A percentile compares a stretch with the other conserved stretches of the same genome.
Evolutionary conservation across 2,329 filamentous ascomycete genomes (phyloP).

Genomic region (Fusarium sp.): DNA sequence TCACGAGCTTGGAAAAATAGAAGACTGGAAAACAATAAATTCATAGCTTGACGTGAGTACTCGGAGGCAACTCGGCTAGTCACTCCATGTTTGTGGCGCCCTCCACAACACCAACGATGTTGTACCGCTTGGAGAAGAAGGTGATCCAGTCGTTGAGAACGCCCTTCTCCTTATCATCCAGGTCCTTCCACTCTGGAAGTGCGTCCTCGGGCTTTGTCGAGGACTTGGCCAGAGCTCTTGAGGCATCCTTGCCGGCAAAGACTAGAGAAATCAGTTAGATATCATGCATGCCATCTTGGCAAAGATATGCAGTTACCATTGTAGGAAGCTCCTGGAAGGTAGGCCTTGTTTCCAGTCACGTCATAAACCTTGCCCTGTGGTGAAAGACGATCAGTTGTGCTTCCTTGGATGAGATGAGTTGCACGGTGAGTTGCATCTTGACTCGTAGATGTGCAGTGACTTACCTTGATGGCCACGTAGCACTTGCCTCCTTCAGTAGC

Average conservation of each 20-base stretch:
- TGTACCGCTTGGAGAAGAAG: constrained; percentile 97
- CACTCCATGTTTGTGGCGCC: constrained; percentile 68
- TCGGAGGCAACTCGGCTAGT: constrained; percentile 41
- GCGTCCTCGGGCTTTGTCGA: constrained; percentile 90
- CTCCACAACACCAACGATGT: constrained; percentile 78
- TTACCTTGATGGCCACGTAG: constrained; percentile 77
- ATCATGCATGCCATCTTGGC: neutral
- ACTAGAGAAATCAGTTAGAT: constrained; percentile 64
- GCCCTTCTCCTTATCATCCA: constrained; percentile 85
- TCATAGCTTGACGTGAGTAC: constrained; percentile 39
- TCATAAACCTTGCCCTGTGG: constrained; percentile 90
- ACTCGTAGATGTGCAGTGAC: constrained; percentile 4
- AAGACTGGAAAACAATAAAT: neutral
- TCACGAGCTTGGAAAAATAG: neutral
- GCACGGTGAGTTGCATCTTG: constrained; percentile 1
- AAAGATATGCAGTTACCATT: constrained; percentile 67
- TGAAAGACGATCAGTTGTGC: constrained; percentile 21
- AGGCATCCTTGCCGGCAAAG: constrained; percentile 95
- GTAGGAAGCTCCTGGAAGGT: constrained; percentile 85
- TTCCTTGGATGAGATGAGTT: constrained; percentile 2
- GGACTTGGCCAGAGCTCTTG: constrained; percentile 87
- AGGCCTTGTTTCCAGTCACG: constrained; percentile 88
- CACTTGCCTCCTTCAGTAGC: constrained; percentile 70
- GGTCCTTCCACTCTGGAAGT: constrained; percentile 81
- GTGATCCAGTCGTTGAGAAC: constrained; percentile 92